A percentile compares a stretch with the other conserved stretches of the same genome.
Evolutionary conservation across 139 green algal species (phyloP).

Genomic region (Edaphochlamys debaryana): DNA sequence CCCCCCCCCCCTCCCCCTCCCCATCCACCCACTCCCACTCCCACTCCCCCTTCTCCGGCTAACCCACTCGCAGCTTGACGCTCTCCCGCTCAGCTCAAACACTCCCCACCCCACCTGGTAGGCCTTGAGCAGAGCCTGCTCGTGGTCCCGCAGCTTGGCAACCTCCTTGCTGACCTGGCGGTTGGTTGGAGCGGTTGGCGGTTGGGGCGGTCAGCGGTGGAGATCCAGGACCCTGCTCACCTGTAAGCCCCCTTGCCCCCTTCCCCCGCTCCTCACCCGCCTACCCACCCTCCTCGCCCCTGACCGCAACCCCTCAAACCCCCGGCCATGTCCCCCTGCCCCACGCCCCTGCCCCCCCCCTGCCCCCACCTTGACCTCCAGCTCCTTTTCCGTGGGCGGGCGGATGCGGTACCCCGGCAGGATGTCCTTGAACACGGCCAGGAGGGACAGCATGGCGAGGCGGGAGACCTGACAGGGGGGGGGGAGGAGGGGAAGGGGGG

Average conservation of each 20-base stretch:
- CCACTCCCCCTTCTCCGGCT: too few species aligned
- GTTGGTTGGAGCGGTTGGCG: too few species aligned
- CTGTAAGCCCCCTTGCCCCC: too few species aligned
- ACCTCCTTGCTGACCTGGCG: constrained; percentile 90
- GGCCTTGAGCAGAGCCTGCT: constrained; percentile 76
- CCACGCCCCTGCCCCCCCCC: not conserved
- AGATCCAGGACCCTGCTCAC: not conserved
- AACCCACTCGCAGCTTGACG: too few species aligned
- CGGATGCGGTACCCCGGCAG: constrained; percentile 89
- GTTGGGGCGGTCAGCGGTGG: too few species aligned
- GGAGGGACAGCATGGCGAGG: constrained; percentile 83
- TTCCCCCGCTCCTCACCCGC: not conserved
- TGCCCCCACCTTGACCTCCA: constrained; percentile 64
- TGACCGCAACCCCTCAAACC: not conserved
- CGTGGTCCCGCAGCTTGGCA: constrained; percentile 78
- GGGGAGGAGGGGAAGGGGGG: not conserved
- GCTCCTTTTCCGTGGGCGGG: constrained; percentile 72
- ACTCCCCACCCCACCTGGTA: constrained; percentile 74
- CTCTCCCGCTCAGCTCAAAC: too few species aligned
- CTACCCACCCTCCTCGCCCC: not conserved
- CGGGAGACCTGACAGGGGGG: constrained; percentile 59
- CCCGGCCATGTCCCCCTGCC: not conserved
- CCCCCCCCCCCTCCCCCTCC: too few species aligned
- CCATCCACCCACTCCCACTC: too few species aligned
- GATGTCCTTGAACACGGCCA: constrained; percentile 90